A percentile compares a stretch with the other conserved stretches of the same genome.
phyloP scores from a whole-genome alignment of 2,329 filamentous ascomycete species.

The Trichophyton benhamiae region DNA sequence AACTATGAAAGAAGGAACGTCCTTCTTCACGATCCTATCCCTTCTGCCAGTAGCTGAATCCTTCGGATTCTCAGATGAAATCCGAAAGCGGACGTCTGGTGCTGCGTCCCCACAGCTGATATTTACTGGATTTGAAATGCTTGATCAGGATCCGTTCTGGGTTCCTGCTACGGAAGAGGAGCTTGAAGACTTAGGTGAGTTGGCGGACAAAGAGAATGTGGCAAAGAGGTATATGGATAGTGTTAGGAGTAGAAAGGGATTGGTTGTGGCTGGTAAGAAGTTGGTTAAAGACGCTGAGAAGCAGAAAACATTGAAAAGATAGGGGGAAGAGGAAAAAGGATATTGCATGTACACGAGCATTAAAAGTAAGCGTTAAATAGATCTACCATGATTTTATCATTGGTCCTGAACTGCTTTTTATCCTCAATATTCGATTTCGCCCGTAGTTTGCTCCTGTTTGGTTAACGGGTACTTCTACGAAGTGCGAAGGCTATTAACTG shows the following conservation, averaged over 20 bases:
- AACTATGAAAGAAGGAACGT: conserved; percentile 84
- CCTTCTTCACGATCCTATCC: conserved; percentile 88
- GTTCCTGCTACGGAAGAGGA: conserved; percentile 94
- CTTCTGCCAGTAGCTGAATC: conserved; percentile 84
- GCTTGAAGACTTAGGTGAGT: conserved; percentile 85
- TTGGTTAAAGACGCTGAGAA: conserved; percentile 81
- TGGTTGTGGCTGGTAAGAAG: conserved; percentile 66
- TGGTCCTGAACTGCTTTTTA: neutral
- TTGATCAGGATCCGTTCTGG: conserved; percentile 97
- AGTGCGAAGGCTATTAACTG: too few species aligned
- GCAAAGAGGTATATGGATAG: conserved; percentile 92
- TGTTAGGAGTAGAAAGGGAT: conserved; percentile 73
- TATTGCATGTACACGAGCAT: neutral
- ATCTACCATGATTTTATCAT: neutral
- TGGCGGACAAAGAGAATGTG: conserved; percentile 88
- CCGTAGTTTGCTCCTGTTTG: neutral
- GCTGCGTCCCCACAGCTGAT: conserved; percentile 85
- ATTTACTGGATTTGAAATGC: conserved; percentile 81
- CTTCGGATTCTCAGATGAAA: conserved; percentile 93
- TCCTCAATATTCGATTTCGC: neutral
- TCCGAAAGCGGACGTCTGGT: conserved; percentile 83
- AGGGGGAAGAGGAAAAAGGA: conserved; percentile 10
- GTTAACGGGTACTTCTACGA: neutral
- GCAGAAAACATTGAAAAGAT: conserved; percentile 60
- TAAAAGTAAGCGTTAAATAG: neutral